Evolutionary conservation across 1,139 yeast genomes (phyloP).

Genomic region (Zygotorulaspora mrakii): DNA sequence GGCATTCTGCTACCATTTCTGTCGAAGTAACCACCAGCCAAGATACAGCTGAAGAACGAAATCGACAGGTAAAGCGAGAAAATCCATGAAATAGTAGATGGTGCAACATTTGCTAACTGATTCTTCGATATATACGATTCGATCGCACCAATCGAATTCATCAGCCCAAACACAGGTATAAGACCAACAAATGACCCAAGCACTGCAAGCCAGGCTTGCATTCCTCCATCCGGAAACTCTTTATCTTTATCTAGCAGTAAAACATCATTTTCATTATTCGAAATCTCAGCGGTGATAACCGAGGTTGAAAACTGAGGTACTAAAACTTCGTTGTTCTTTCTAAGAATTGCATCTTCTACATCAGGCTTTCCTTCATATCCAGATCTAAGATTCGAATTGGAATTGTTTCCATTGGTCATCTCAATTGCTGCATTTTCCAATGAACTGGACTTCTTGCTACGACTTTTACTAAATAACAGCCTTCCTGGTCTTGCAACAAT

Average conservation of each 20-base stretch:
- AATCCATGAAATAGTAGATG: slow-evolving; percentile 64
- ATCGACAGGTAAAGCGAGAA: slow-evolving; percentile 61
- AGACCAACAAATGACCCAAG: slow-evolving; percentile 64
- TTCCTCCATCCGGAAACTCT: slow-evolving; percentile 36
- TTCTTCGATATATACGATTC: slow-evolving; percentile 60
- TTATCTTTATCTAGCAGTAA: slow-evolving; percentile 17
- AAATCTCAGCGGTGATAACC: slow-evolving; percentile 6
- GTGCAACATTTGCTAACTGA: slow-evolving; percentile 48
- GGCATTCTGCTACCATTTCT: slow-evolving; percentile 46
- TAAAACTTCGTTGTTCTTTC: slow-evolving; percentile 13
- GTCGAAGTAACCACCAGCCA: slow-evolving; percentile 56
- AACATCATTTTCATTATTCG: slow-evolving; percentile 9
- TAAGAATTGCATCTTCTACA: slow-evolving; percentile 8
- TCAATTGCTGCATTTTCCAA: slow-evolving; percentile 7
- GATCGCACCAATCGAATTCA: slow-evolving; percentile 67
- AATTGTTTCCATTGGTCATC: slow-evolving; percentile 8
- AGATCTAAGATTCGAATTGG: slow-evolving; percentile 9
- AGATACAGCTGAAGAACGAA: slow-evolving; percentile 54
- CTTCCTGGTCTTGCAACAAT: slow-evolving; percentile 12
- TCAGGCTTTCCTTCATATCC: slow-evolving; percentile 16
- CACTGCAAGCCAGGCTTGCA: slow-evolving; percentile 48
- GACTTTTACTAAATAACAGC: slow-evolving; percentile 6
- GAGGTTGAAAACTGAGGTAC: slow-evolving; percentile 3
- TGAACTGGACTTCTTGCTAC: not conserved
- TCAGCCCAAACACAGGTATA: slow-evolving; percentile 59